phyloP scores from a whole-genome alignment of 768 basidiomycete species.

The Lactarius sanguifluus region DNA sequence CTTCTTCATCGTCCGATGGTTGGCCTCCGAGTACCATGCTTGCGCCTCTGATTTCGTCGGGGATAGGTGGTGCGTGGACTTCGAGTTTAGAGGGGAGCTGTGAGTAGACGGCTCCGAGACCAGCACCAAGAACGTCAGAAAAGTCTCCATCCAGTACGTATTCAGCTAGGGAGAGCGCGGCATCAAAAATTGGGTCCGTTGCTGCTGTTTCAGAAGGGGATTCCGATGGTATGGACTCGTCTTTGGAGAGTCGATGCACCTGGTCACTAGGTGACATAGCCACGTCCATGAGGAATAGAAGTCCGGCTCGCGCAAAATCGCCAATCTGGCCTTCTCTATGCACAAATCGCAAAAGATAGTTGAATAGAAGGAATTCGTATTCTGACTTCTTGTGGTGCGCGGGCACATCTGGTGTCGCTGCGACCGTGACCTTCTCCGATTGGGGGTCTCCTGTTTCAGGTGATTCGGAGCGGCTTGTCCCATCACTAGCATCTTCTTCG shows the following conservation, averaged over 20 bases:
- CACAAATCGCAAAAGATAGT: constrained; percentile 91
- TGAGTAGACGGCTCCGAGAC: constrained; percentile 90
- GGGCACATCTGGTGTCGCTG: constrained; percentile 33
- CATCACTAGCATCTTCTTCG: constrained; percentile 38
- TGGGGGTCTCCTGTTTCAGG: constrained; percentile 21
- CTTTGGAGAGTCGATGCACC: constrained; percentile 41
- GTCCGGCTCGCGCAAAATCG: constrained; percentile 87
- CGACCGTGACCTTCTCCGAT: background rate
- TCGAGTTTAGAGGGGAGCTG: constrained; percentile 84
- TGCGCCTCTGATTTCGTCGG: constrained; percentile 42
- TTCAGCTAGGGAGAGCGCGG: constrained; percentile 84
- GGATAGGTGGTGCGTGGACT: constrained; percentile 49
- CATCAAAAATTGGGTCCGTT: constrained; percentile 76
- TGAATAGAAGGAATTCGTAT: constrained; percentile 95
- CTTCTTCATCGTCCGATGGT: constrained; percentile 55
- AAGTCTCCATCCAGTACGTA: constrained; percentile 97
- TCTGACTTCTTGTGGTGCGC: constrained; percentile 64
- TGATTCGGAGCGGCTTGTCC: constrained; percentile 33
- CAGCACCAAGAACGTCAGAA: constrained; percentile 94
- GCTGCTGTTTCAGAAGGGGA: constrained; percentile 27
- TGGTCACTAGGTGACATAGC: constrained; percentile 82
- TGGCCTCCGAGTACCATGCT: constrained; percentile 76
- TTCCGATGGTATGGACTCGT: constrained; percentile 35
- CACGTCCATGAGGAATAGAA: constrained; percentile 93
- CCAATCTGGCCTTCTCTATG: constrained; percentile 94